Base-by-base conservation (phyloP, 23 red algal species). In the Cyanidioschyzon merolae region DNA sequence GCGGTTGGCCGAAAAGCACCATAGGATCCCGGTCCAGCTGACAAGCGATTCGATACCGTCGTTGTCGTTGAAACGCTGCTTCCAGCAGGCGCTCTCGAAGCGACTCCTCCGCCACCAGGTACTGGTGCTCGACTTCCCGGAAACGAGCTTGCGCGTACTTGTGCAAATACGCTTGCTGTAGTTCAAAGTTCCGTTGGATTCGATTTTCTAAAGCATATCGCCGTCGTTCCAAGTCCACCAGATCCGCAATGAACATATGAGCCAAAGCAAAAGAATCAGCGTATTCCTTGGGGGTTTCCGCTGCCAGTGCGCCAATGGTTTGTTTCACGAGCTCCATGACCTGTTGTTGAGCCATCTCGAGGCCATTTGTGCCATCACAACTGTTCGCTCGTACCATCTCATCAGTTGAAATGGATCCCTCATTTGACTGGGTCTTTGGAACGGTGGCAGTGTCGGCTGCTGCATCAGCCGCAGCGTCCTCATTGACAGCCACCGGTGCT, bases 1-100 rank as follows among this genome's bases (percentile, higher is more conserved):
- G 63, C 29, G 63, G 63, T 71, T 71, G n/a, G 63, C n/a, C 63
- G 7, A 32, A 35, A 25, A 71, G 21, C n/a, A 71, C 32, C 63
- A 71, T 71, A 7, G 63, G 63, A 35, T 71, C 63, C 2, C 63
- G 63, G 7, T 71, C 12, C 29, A 25, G 30, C n/a, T 71, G 32
- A 25, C n/a, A 7, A 25, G 63, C 63, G 7, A 71, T 7, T 3
- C 63, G 63, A 25, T 27, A 27, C 32, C 29, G 63, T 35, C 63
- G 63, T 71, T 71, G n/a, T 3, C n/a, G n/a, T 7, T 12, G n/a
- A 25, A 32, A 25, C 29, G 63, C 63, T 3, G 63, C 63, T 27
- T 25, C 63, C 32, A 71, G 7, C 12, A 71, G 12, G 7, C 32
- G 63, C 63, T 71, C 63, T 25, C 63, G 63, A 71, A 71, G 21